Evolutionary conservation across 2,329 filamentous ascomycete genomes (phyloP).

Genomic region (Microdochium paspali): DNA sequence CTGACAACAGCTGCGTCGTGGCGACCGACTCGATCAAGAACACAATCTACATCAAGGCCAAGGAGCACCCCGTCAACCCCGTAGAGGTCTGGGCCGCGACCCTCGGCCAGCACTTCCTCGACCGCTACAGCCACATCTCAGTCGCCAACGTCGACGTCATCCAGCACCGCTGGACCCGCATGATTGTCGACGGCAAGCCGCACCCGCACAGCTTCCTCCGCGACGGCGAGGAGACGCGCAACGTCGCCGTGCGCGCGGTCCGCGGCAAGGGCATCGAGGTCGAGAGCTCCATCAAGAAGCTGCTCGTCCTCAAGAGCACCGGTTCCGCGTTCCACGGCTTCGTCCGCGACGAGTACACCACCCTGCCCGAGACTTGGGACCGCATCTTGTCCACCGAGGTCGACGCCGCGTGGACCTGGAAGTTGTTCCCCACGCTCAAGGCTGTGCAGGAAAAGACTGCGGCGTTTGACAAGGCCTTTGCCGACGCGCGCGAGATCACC

Average conservation of each 20-base stretch:
- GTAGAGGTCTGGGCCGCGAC: constrained; percentile 86
- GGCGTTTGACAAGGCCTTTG: constrained; percentile 73
- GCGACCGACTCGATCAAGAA: constrained; percentile 99
- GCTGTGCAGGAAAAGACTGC: constrained; percentile 56
- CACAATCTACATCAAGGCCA: constrained; percentile 89
- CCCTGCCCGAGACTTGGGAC: constrained; percentile 83
- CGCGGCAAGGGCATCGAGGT: constrained; percentile 64
- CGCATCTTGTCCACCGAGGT: constrained; percentile 93
- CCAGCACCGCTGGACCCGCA: constrained; percentile 85
- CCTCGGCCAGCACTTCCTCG: constrained; percentile 80
- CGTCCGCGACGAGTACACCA: constrained; percentile 87
- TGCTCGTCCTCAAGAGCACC: constrained; percentile 92
- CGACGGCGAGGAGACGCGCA: constrained; percentile 80
- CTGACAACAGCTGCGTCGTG: constrained; percentile 91
- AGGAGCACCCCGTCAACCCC: constrained; percentile 83
- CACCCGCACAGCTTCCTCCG: constrained; percentile 94
- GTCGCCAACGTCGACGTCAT: constrained; percentile 72
- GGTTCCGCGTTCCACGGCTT: constrained; percentile 95
- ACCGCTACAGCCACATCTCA: constrained; percentile 81
- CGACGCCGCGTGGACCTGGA: constrained; percentile 81
- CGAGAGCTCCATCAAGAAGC: constrained; percentile 66
- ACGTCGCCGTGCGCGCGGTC: constrained; percentile 63
- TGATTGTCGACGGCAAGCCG: constrained; percentile 76
- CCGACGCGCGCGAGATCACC: constrained; percentile 73
- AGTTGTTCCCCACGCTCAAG: constrained; percentile 52